Conservation (phyloP, 306 rosid species). For the Bauhinia variegata region DNA sequence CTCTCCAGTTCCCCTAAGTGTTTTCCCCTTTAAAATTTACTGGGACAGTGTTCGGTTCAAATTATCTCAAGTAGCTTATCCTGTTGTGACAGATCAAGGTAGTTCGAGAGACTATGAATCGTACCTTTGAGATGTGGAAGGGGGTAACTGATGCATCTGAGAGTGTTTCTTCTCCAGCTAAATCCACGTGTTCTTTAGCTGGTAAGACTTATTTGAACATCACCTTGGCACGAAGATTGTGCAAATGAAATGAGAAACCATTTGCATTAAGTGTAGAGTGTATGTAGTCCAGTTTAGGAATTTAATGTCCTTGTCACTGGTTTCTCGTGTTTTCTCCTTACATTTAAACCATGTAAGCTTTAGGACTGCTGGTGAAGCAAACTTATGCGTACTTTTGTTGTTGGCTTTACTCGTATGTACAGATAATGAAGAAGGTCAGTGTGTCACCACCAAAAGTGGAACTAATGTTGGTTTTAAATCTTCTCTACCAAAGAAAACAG, state of each 20-base stretch:
- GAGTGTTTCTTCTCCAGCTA: slow-evolving; percentile 47
- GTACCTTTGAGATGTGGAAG: slow-evolving; percentile 79
- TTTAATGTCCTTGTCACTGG: background rate
- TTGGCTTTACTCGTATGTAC: slow-evolving; percentile 37
- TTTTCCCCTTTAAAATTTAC: background rate
- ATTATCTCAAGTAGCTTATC: background rate
- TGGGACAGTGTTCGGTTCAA: background rate
- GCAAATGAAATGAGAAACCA: slow-evolving; percentile 5
- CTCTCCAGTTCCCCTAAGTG: background rate
- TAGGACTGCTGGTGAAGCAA: slow-evolving; percentile 16
- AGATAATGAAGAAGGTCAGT: slow-evolving; percentile 55
- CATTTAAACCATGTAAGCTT: slow-evolving; percentile 3
- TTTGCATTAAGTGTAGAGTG: slow-evolving; percentile 1
- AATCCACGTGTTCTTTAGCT: slow-evolving; percentile 50
- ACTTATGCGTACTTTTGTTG: slow-evolving; percentile 25
- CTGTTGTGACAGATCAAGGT: slow-evolving; percentile 77
- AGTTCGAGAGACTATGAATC: slow-evolving; percentile 88
- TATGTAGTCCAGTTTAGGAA: slow-evolving; percentile 3
- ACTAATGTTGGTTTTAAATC: slow-evolving; percentile 45
- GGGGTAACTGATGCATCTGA: slow-evolving; percentile 52
- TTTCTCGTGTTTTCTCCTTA: slow-evolving; percentile 5
- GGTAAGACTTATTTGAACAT: slow-evolving; percentile 45
- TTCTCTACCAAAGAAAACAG: slow-evolving; percentile 59
- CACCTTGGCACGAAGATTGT: slow-evolving; percentile 5
- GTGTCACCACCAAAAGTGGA: slow-evolving; percentile 48